Evolutionary conservation across 345 rosid species (phyloP).

Genomic region (Moricandia arvensis): DNA sequence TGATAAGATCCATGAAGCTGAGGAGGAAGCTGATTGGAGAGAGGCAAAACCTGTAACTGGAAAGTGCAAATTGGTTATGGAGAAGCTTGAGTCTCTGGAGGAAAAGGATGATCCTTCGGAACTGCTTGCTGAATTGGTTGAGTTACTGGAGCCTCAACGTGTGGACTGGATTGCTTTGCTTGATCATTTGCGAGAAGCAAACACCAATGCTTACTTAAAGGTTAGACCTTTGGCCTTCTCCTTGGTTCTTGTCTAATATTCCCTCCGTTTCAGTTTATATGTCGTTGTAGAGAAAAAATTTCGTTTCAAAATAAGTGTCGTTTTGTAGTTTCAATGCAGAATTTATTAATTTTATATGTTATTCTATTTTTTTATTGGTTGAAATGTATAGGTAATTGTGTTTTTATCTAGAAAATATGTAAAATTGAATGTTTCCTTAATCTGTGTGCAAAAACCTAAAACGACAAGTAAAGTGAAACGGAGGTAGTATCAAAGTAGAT

Average conservation of each 20-base stretch:
- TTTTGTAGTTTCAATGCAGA: too few species aligned
- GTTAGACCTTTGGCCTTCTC: conserved; percentile 37
- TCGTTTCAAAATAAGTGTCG: too few species aligned
- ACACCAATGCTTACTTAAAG: conserved; percentile 53
- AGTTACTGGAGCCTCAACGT: conserved; percentile 73
- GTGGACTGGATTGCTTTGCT: conserved; percentile 82
- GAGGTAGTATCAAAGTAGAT: background rate
- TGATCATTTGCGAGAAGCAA: conserved; percentile 56
- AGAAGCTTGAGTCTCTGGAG: conserved; percentile 62
- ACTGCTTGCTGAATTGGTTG: conserved; percentile 66
- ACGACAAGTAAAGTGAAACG: too few species aligned
- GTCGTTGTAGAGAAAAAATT: too few species aligned
- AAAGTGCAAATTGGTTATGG: conserved; percentile 62
- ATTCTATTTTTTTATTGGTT: too few species aligned
- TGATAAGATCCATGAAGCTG: conserved; percentile 67
- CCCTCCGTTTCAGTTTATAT: too few species aligned
- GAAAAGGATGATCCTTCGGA: conserved; percentile 71
- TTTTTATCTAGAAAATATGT: too few species aligned
- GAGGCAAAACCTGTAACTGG: conserved; percentile 78
- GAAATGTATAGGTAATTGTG: too few species aligned
- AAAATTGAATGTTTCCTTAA: too few species aligned
- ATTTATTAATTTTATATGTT: too few species aligned
- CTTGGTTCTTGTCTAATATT: conserved; percentile 8
- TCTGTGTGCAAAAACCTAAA: too few species aligned
- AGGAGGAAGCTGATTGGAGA: conserved; percentile 57